A percentile compares a stretch with the other conserved stretches of the same genome.
Evolutionary conservation across 148 eudicot species (phyloP).

Genomic region (Polygonum maritimum): DNA sequence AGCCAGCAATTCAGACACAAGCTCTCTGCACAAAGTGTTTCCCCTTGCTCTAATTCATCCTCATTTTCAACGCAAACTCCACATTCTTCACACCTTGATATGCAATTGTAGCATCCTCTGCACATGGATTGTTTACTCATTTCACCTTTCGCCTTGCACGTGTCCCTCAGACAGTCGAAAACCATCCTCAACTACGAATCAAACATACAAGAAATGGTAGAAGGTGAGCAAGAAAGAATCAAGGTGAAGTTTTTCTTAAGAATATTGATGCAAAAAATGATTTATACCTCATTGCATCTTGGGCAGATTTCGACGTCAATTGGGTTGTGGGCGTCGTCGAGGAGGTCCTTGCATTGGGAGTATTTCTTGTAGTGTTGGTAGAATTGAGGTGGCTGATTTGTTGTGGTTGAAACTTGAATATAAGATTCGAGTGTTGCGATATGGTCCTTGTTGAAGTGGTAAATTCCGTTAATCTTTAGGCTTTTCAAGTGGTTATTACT

Average conservation of each 20-base stretch:
- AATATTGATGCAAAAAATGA: not conserved
- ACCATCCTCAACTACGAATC: slow-evolving; percentile 25
- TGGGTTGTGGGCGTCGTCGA: slow-evolving; percentile 11
- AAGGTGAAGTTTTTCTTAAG: not conserved
- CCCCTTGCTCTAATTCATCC: slow-evolving; percentile 32
- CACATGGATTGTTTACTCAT: slow-evolving; percentile 14
- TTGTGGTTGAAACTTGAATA: slow-evolving; percentile 13
- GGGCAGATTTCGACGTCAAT: slow-evolving; percentile 65
- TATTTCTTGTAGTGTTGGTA: not conserved
- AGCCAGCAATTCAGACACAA: slow-evolving; percentile 66
- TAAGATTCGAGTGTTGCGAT: slow-evolving; percentile 31
- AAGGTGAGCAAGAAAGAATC: too few species aligned
- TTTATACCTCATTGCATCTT: slow-evolving; percentile 34
- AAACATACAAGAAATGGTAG: not conserved
- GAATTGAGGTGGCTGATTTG: not conserved
- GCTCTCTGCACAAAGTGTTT: slow-evolving; percentile 38
- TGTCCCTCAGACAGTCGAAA: slow-evolving; percentile 44
- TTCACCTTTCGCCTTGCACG: slow-evolving; percentile 17
- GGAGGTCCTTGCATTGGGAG: slow-evolving; percentile 11
- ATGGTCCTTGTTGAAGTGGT: slow-evolving; percentile 41
- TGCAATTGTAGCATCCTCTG: slow-evolving; percentile 49
- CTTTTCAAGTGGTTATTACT: slow-evolving; percentile 15
- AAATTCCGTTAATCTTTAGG: slow-evolving; percentile 51
- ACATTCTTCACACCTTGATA: slow-evolving; percentile 67
- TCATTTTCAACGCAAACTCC: slow-evolving; percentile 32